Conservation (phyloP, 495 filamentous ascomycete species). For the Penicillium fimorum region DNA sequence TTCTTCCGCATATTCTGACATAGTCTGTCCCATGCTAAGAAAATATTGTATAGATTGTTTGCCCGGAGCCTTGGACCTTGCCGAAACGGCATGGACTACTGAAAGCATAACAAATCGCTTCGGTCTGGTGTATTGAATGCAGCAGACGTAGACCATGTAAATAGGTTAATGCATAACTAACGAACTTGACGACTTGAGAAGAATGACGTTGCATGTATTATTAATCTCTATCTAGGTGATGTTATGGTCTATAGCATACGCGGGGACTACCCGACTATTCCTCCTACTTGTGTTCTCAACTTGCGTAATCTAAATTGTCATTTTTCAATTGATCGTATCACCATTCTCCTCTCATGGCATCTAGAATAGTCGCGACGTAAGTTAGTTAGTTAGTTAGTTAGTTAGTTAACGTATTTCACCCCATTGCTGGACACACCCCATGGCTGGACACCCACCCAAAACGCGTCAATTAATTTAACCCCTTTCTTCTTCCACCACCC, state of each 20-base stretch:
- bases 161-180: slow-evolving; percentile 17
- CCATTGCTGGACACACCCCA: no score
- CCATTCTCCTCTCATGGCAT: not conserved
- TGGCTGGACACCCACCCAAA: no score
- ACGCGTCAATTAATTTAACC: no score
- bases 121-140: slow-evolving; percentile 14
- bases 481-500: no score
- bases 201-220: not conserved
- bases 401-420: no score
- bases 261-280: not conserved
- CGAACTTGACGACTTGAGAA: slow-evolving; percentile 10
- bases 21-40: slow-evolving; percentile 15
- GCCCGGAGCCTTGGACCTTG: slow-evolving; percentile 57
- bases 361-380: not conserved
- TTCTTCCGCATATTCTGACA: slow-evolving; percentile 1
- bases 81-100: slow-evolving; percentile 34
- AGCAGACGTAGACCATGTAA: slow-evolving; percentile 20
- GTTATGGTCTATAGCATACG: not conserved
- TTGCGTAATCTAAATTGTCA: not conserved
- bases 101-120: slow-evolving; percentile 30
- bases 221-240: not conserved
- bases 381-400: no score
- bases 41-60: slow-evolving; percentile 45
- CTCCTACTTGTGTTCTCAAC: not conserved
- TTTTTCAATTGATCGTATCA: not conserved